Conservation (phyloP, 306 rosid genomes). For the Crataegus laevigata region DNA sequence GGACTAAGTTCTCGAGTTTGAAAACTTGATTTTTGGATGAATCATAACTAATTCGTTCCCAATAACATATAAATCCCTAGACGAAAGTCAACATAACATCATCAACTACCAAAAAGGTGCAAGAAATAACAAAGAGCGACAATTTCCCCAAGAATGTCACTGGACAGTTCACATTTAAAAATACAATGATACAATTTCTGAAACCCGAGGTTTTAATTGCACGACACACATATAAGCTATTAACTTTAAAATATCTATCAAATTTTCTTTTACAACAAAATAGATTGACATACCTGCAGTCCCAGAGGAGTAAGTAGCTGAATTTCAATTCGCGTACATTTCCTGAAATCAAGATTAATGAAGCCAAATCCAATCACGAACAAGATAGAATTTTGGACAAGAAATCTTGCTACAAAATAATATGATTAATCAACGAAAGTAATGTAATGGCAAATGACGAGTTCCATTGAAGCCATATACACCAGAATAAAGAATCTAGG, state of each 20-base stretch:
- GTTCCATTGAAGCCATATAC: too few species aligned
- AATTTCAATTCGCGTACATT: slow-evolving; percentile 96
- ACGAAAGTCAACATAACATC: not conserved
- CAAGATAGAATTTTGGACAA: not conserved
- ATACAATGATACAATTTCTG: not conserved
- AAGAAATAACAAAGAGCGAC: not conserved
- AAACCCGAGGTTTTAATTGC: not conserved
- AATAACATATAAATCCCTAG: not conserved
- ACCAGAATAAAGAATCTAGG: too few species aligned
- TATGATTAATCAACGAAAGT: not conserved
- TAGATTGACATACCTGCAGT: slow-evolving; percentile 50
- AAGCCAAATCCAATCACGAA: not conserved
- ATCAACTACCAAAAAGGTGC: not conserved
- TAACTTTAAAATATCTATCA: not conserved
- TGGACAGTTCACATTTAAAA: not conserved
- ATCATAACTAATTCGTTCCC: not conserved
- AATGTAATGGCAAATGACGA: too few species aligned
- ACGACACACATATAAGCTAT: not conserved
- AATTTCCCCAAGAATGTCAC: not conserved
- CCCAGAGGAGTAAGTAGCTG: slow-evolving; percentile 86
- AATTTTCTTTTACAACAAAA: too few species aligned
- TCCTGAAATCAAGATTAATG: slow-evolving; percentile 37
- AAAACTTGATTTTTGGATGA: not conserved
- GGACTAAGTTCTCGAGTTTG: not conserved
- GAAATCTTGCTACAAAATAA: not conserved